phyloP scores from a whole-genome alignment of 345 rosid species.

The Salix dunnii region DNA sequence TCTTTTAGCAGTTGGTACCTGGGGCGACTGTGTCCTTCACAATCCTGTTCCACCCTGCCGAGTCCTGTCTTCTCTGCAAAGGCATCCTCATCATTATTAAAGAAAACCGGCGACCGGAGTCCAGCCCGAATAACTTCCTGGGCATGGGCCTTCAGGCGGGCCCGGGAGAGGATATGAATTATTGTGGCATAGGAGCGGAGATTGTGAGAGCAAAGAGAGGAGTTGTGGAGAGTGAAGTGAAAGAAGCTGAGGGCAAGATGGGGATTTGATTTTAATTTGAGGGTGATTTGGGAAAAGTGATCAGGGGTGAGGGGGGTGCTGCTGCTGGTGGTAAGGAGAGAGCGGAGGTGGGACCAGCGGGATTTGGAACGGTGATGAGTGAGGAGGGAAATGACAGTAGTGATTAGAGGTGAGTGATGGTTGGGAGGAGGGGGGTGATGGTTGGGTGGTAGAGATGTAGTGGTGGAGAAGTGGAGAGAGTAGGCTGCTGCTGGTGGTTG shows the following conservation, averaged over 20 bases:
- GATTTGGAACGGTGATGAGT: constrained; percentile 79
- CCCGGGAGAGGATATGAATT: constrained; percentile 70
- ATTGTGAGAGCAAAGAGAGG: constrained; percentile 58
- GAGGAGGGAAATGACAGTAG: constrained; percentile 60
- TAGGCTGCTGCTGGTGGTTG: not conserved
- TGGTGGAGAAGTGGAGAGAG: not conserved
- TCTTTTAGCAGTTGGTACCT: not conserved
- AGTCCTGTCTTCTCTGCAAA: not conserved
- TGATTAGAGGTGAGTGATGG: constrained; percentile 22
- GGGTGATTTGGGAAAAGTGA: constrained; percentile 60
- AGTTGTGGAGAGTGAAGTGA: constrained; percentile 51
- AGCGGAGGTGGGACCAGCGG: constrained; percentile 66
- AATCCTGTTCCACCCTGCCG: not conserved
- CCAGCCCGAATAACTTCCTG: constrained; percentile 45
- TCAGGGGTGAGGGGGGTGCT: constrained; percentile 34
- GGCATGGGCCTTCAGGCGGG: constrained; percentile 56
- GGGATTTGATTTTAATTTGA: constrained; percentile 54
- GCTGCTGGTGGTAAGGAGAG: constrained; percentile 43
- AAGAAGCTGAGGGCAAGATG: constrained; percentile 71
- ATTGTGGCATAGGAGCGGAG: constrained; percentile 50
- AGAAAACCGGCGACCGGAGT: constrained; percentile 32
- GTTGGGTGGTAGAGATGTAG: constrained; percentile 27
- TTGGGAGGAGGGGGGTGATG: constrained; percentile 26
- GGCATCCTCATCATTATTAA: not conserved
- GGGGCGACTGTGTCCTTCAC: not conserved